These are phyloP conservation scores for Epichloe elymi DNA, from an alignment of 2,329 filamentous ascomycete species.

Conservation along the genomic window DNA sequence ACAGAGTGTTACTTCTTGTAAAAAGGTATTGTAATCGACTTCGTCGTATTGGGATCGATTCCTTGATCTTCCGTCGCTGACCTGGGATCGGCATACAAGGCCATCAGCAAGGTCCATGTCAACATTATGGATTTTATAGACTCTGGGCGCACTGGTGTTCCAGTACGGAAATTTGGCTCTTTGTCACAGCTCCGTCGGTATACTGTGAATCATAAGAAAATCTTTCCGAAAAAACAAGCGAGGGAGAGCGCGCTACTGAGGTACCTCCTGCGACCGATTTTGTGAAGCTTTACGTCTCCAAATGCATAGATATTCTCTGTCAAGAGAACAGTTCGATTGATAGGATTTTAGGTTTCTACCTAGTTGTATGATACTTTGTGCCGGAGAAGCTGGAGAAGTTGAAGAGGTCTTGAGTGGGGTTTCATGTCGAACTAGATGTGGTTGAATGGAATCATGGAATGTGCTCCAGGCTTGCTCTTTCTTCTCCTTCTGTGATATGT, in stretches of 20 bases:
- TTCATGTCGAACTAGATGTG: too few relatives aligned
- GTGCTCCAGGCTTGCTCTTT: too few relatives aligned
- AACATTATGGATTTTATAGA: slow-evolving; percentile 5
- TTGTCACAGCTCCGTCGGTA: background rate
- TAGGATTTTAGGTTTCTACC: too few relatives aligned
- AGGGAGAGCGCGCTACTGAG: background rate
- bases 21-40: background rate
- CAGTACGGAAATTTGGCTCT: background rate
- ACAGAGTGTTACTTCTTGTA: background rate
- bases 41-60: too few relatives aligned
- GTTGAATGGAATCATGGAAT: too few relatives aligned
- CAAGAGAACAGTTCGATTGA: too few relatives aligned
- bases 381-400: too few relatives aligned
- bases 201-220: background rate
- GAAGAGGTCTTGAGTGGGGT: too few relatives aligned
- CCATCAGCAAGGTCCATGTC: background rate
- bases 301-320: too few relatives aligned
- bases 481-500: too few relatives aligned
- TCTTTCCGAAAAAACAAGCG: background rate
- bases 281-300: too few relatives aligned
- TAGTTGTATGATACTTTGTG: too few relatives aligned
- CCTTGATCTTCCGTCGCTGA: background rate
- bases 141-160: background rate
- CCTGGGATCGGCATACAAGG: background rate
- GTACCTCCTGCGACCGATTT: background rate